Evolutionary conservation across 1,284 basidiomycete species (phyloP).

Genomic region (Ustilago tritici): DNA sequence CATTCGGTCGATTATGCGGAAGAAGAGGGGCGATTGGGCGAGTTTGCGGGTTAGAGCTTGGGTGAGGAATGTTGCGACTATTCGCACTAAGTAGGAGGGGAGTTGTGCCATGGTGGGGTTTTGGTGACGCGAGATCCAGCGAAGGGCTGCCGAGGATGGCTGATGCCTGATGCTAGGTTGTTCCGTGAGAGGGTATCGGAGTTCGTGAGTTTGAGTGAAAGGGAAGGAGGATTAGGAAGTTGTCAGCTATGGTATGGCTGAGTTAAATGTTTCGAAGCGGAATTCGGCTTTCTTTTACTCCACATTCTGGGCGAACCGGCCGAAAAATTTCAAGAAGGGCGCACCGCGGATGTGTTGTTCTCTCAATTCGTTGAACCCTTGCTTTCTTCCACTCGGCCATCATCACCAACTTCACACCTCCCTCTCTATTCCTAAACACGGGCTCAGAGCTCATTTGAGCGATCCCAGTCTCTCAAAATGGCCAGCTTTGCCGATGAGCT

Average conservation of each 20-base stretch:
- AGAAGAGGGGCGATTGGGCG: slow-evolving; percentile 56
- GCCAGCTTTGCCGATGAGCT: slow-evolving; percentile 82
- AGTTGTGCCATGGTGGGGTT: slow-evolving; percentile 49
- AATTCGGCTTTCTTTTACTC: slow-evolving; percentile 20
- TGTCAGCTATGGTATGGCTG: slow-evolving; percentile 15
- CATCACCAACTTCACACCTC: neutral
- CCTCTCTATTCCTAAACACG: neutral
- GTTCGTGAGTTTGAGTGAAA: neutral
- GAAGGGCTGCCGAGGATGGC: neutral
- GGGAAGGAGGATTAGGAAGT: neutral
- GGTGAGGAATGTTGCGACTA: slow-evolving; percentile 53
- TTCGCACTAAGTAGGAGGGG: slow-evolving; percentile 54
- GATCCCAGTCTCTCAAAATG: slow-evolving; percentile 42
- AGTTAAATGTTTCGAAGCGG: slow-evolving; percentile 16
- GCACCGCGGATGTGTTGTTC: slow-evolving; percentile 15
- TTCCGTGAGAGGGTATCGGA: neutral
- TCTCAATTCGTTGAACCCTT: slow-evolving; percentile 13
- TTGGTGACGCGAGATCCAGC: neutral
- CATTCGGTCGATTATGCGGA: slow-evolving; percentile 57
- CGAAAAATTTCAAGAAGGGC: slow-evolving; percentile 9
- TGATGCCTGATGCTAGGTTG: neutral
- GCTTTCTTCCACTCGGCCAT: slow-evolving; percentile 1
- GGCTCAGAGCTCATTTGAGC: no score
- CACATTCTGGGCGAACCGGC: slow-evolving; percentile 18
- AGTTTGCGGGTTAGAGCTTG: slow-evolving; percentile 55